Conservation (phyloP, 208 protist genomes). For the Leishmania martiniquensis region DNA sequence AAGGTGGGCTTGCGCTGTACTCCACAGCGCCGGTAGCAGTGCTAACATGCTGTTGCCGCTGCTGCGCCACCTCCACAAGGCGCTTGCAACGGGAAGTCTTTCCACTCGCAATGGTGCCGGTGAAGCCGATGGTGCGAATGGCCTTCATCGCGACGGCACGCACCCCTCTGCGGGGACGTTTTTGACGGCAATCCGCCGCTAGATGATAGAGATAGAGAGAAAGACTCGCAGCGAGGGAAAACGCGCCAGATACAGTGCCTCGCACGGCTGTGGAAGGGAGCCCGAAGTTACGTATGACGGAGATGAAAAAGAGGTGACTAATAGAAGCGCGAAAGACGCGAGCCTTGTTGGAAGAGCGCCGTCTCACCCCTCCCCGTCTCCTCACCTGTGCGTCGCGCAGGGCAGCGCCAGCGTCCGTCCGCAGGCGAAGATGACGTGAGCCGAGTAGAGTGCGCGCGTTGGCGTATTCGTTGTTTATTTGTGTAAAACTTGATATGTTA, state of each 20-base stretch:
- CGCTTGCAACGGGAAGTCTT: constrained; percentile 73
- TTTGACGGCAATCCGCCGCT: no score
- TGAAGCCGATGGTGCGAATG: constrained; percentile 59
- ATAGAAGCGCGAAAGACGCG: not conserved
- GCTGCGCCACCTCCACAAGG: constrained; percentile 39
- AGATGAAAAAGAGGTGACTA: not conserved
- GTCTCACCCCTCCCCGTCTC: not conserved
- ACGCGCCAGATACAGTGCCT: no score
- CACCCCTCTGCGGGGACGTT: not conserved
- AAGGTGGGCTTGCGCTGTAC: not conserved
- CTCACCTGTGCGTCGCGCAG: not conserved
- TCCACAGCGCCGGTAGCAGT: not conserved
- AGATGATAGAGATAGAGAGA: no score
- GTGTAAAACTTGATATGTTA: no score
- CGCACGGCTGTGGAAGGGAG: not conserved
- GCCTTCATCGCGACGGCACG: constrained; percentile 12
- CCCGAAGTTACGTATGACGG: not conserved
- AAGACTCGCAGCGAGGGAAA: no score
- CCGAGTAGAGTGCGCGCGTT: no score
- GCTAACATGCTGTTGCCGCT: not conserved
- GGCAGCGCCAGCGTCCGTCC: not conserved
- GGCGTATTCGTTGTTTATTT: no score
- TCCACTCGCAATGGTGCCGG: constrained; percentile 82
- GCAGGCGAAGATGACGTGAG: not conserved
- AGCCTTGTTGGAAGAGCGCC: not conserved